Percentiles rank a stretch among this genome's conserved stretches.
Conservation (phyloP, 2,329 filamentous ascomycete genomes). For the Penicillium fuscoglaucum region DNA sequence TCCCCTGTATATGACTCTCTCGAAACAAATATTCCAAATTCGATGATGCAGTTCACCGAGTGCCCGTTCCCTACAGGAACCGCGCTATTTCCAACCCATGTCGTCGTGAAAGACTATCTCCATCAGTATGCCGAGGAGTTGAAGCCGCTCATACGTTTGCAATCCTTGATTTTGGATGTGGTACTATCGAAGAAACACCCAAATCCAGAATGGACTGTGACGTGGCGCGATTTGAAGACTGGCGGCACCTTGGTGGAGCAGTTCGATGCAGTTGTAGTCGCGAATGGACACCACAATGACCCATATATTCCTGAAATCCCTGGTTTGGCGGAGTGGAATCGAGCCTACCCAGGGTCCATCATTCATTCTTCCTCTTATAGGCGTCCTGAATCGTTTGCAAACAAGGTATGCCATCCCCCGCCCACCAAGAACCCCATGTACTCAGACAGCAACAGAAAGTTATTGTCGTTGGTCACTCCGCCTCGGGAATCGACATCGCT, state of each 20-base stretch:
- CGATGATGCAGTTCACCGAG: constrained; percentile 14
- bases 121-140: constrained; percentile 14
- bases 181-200: not conserved
- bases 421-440: not conserved
- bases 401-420: constrained; percentile 1
- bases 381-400: constrained; percentile 3
- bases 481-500: constrained; percentile 16
- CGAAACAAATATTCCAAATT: constrained; percentile 14
- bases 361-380: constrained; percentile 12
- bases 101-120: constrained; percentile 10
- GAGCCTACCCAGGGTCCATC: constrained; percentile 5
- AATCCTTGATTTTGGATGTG: constrained; percentile 7
- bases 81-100: constrained; percentile 8
- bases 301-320: constrained; percentile 8
- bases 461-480: constrained; percentile 15
- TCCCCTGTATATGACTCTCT: constrained; percentile 14
- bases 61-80: constrained; percentile 1
- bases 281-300: constrained; percentile 16
- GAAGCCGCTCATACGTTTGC: not conserved
- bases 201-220: constrained; percentile 7
- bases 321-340: constrained; percentile 7
- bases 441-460: constrained; percentile 9
- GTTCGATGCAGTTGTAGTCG: constrained; percentile 14
- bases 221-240: constrained; percentile 8
- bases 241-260: not conserved